These are phyloP conservation scores for Pestalotiopsis sp. DNA, from an alignment of 2,329 filamentous ascomycete species.

Conservation along the genomic window DNA sequence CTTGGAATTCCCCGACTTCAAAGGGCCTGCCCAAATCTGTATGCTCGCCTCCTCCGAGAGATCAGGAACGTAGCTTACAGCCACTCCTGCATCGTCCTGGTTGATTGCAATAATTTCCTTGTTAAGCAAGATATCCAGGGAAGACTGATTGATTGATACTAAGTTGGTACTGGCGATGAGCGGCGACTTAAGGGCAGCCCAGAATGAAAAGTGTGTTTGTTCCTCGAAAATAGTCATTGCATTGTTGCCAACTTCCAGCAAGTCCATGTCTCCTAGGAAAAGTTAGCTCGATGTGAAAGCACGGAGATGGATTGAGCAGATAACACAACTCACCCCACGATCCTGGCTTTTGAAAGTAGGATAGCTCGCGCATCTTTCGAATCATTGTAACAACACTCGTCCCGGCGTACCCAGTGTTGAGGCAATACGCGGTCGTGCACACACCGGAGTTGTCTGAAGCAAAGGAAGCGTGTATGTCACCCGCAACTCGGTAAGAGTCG, in stretches of 20 bases:
- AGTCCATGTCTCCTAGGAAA: slow-evolving; percentile 37
- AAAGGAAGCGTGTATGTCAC: slow-evolving; percentile 36
- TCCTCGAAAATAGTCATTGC: slow-evolving; percentile 40
- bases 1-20: slow-evolving; percentile 7
- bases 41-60: slow-evolving; percentile 25
- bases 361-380: slow-evolving; percentile 35
- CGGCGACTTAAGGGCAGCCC: slow-evolving; percentile 47
- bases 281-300: background rate
- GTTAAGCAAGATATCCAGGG: slow-evolving; percentile 39
- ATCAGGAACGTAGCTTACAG: slow-evolving; percentile 26
- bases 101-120: slow-evolving; percentile 40
- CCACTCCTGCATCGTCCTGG: slow-evolving; percentile 32
- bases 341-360: slow-evolving; percentile 30
- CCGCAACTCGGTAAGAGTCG: slow-evolving; percentile 40
- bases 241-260: slow-evolving; percentile 43
- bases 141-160: slow-evolving; percentile 31
- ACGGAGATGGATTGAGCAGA: background rate
- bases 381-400: slow-evolving; percentile 31
- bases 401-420: slow-evolving; percentile 28
- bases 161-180: slow-evolving; percentile 44
- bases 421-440: slow-evolving; percentile 34
- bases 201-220: slow-evolving; percentile 46
- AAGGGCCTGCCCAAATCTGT: slow-evolving; percentile 31
- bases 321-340: slow-evolving; percentile 24
- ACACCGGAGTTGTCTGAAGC: slow-evolving; percentile 23